A percentile compares a stretch with the other conserved stretches of the same genome.
Conservation (phyloP, 2,329 filamentous ascomycete genomes). For the Colletotrichum sp. region DNA sequence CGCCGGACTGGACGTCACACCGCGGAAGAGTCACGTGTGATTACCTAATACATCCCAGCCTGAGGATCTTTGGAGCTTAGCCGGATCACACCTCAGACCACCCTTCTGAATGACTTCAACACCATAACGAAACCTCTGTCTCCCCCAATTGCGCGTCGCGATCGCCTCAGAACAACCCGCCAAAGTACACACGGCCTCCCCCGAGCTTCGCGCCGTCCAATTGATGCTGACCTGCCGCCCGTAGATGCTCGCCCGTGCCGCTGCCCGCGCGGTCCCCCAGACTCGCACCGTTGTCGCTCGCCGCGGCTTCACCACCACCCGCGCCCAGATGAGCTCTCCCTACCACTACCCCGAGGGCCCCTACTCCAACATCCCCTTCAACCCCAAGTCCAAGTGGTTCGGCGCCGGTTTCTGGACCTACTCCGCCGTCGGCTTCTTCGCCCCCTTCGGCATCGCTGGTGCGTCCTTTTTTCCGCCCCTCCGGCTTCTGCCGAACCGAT, state of each 20-base stretch:
- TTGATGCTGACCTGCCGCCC: constrained; percentile 45
- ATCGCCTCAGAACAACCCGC: constrained; percentile 3
- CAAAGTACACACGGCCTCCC: neutral
- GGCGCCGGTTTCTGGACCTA: constrained; percentile 82
- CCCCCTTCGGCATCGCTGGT: constrained; percentile 69
- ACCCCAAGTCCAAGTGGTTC: constrained; percentile 90
- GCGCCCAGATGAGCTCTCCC: constrained; percentile 82
- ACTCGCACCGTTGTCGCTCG: constrained; percentile 77
- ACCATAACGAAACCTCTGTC: constrained; percentile 5
- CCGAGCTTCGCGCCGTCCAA: neutral
- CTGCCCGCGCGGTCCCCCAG: constrained; percentile 61
- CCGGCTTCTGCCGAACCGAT: neutral
- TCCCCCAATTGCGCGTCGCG: constrained; percentile 13
- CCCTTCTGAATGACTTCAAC: constrained; percentile 18
- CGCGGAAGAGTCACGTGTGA: neutral
- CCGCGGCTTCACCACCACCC: constrained; percentile 93
- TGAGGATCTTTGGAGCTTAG: constrained; percentile 15
- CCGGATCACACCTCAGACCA: constrained; percentile 21
- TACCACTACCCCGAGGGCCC: constrained; percentile 99
- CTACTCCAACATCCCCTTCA: constrained; percentile 95
- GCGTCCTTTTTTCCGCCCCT: constrained; percentile 40
- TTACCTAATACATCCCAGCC: constrained; percentile 1
- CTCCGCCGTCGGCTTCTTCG: constrained; percentile 59
- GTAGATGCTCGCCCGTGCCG: constrained; percentile 85
- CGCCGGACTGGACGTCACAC: neutral